Conservation (phyloP, 768 basidiomycete species). For the Leucocoprinus leucothites region DNA sequence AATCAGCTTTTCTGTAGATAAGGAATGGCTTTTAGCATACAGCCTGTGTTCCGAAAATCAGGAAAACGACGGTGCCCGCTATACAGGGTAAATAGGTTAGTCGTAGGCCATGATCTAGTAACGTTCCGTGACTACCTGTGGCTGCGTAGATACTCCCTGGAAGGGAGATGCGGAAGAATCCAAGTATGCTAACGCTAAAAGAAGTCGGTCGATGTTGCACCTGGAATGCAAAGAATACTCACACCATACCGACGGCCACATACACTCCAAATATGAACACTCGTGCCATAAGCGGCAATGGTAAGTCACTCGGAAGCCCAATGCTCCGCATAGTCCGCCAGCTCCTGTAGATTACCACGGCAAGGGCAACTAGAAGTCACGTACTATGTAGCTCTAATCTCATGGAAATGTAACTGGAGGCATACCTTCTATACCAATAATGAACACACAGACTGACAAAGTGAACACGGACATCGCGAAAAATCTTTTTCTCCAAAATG, state of each 20-base stretch:
- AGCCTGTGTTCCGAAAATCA: constrained; percentile 35
- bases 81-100: neutral
- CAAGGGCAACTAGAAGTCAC: constrained; percentile 23
- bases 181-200: constrained; percentile 26
- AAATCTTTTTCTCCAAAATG: constrained; percentile 14
- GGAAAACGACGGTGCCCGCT: constrained; percentile 34
- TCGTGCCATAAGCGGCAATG: constrained; percentile 27
- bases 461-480: constrained; percentile 24
- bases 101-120: neutral
- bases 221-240: constrained; percentile 4
- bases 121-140: constrained; percentile 21
- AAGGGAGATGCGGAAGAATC: constrained; percentile 20
- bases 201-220: neutral
- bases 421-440: constrained; percentile 28
- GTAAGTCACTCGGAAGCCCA: constrained; percentile 21
- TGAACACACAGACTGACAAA: constrained; percentile 23
- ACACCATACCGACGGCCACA: constrained; percentile 31
- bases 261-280: constrained; percentile 32
- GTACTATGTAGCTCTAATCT: neutral
- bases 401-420: neutral
- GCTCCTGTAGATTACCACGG: constrained; percentile 25
- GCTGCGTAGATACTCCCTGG: constrained; percentile 31
- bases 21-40: constrained; percentile 17
- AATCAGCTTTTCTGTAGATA: neutral
- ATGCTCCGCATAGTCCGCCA: constrained; percentile 28